Conservation (phyloP, 306 rosid genomes). For the Cyclanthera cordifolia region DNA sequence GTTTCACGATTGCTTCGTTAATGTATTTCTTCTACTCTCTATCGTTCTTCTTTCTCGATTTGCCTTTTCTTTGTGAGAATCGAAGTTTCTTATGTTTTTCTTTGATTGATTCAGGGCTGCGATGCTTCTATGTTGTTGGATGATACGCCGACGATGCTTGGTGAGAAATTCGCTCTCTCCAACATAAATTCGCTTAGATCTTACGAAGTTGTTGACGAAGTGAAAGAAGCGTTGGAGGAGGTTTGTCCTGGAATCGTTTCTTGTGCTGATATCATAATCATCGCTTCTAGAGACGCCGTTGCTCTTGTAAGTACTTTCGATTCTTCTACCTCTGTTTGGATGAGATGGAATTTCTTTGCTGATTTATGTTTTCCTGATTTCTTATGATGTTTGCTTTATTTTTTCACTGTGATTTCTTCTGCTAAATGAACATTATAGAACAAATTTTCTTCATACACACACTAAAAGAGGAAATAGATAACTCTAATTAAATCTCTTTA, state of each 20-base stretch:
- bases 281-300: constrained; percentile 86
- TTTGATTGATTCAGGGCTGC: constrained; percentile 43
- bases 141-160: constrained; percentile 67
- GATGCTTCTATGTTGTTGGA: constrained; percentile 84
- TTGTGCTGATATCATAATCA: constrained; percentile 75
- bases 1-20: constrained; percentile 81
- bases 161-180: constrained; percentile 67
- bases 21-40: constrained; percentile 23
- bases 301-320: constrained; percentile 30
- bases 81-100: background rate
- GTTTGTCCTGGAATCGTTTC: constrained; percentile 70
- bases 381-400: background rate
- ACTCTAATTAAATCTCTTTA: background rate
- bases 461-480: background rate
- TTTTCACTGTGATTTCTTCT: background rate
- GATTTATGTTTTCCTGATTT: background rate
- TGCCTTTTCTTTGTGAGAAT: background rate
- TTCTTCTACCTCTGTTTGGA: constrained; percentile 1
- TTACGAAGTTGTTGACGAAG: constrained; percentile 61
- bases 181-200: constrained; percentile 75
- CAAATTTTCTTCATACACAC: background rate
- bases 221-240: constrained; percentile 50
- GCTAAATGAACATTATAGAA: background rate
- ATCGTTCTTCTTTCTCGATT: background rate
- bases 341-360: background rate